Percentiles rank a stretch among this genome's conserved stretches.
These are phyloP conservation scores for Heteromeles arbutifolia DNA, from an alignment of 306 rosid species.

Conservation along the genomic window DNA sequence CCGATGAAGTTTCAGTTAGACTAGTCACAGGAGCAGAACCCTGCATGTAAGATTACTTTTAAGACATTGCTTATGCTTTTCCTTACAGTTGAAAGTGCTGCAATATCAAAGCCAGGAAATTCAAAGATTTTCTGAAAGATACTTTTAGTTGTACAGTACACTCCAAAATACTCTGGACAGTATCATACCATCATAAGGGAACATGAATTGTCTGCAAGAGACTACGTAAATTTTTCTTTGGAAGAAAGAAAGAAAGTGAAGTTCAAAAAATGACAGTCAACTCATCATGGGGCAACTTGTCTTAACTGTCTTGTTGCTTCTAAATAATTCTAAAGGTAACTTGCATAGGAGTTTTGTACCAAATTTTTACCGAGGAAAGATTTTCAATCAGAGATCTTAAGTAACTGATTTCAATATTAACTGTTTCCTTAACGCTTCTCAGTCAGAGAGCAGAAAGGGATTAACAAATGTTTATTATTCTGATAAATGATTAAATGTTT, in stretches of 20 bases:
- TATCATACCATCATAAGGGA: not conserved
- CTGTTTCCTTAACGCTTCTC: not conserved
- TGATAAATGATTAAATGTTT: not conserved
- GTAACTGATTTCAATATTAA: not conserved
- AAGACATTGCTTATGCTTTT: slow-evolving; percentile 1
- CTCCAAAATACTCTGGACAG: not conserved
- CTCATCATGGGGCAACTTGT: not conserved
- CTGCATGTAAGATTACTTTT: slow-evolving; percentile 39
- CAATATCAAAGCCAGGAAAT: not conserved
- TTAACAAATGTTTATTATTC: not conserved
- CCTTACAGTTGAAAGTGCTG: not conserved
- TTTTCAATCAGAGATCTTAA: too few species aligned
- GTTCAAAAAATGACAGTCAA: not conserved
- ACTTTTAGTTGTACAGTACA: not conserved
- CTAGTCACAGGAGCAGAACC: slow-evolving; percentile 70
- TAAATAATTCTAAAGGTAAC: not conserved
- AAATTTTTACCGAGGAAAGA: not conserved
- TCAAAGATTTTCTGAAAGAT: not conserved
- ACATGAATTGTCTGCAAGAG: not conserved
- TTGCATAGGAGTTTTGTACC: not conserved
- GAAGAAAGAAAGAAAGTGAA: too few species aligned
- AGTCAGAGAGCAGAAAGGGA: not conserved
- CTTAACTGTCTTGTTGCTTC: not conserved
- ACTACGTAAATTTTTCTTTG: not conserved
- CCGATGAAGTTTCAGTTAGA: slow-evolving; percentile 80